Evolutionary conservation across 1,139 yeast genomes (phyloP).

Genomic region (Debaryomyces coudertii): DNA sequence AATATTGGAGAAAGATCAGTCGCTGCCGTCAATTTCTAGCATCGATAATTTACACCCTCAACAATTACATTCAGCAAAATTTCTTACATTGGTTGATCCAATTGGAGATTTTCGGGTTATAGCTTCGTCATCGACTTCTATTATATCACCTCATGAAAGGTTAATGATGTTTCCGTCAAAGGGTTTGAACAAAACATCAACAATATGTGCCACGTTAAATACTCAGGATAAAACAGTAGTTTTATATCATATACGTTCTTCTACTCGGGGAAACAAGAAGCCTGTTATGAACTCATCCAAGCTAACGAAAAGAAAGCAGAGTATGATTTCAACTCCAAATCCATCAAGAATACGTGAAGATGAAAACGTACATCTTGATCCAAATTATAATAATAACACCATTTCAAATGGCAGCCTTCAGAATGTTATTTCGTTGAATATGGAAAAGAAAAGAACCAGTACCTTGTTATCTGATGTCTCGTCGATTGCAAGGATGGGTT

Average conservation of each 20-base stretch:
- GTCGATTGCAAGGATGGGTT: slow-evolving; percentile 65
- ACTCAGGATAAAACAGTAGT: slow-evolving; percentile 44
- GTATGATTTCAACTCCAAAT: slow-evolving; percentile 43
- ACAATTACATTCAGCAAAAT: slow-evolving; percentile 40
- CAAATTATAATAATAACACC: slow-evolving; percentile 8
- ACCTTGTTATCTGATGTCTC: slow-evolving; percentile 58
- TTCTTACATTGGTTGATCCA: slow-evolving; percentile 70
- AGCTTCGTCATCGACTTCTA: slow-evolving; percentile 70
- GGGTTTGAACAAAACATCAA: slow-evolving; percentile 33
- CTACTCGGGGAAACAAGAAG: slow-evolving; percentile 27
- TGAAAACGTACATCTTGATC: slow-evolving; percentile 28
- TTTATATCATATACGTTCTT: slow-evolving; percentile 55
- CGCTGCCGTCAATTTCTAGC: slow-evolving; percentile 15
- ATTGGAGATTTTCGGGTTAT: slow-evolving; percentile 67
- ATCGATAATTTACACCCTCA: slow-evolving; percentile 24
- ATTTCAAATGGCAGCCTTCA: slow-evolving; percentile 9
- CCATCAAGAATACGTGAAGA: slow-evolving; percentile 48
- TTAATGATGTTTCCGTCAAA: slow-evolving; percentile 52
- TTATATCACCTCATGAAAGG: slow-evolving; percentile 61
- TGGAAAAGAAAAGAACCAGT: slow-evolving; percentile 57
- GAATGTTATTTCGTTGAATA: slow-evolving; percentile 35
- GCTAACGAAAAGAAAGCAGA: slow-evolving; percentile 29
- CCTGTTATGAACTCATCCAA: slow-evolving; percentile 16
- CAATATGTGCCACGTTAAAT: slow-evolving; percentile 59
- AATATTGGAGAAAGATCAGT: slow-evolving; percentile 54